These are phyloP conservation scores for Fraxinus latifolia DNA, from an alignment of 305 asterid species.

Conservation along the genomic window DNA sequence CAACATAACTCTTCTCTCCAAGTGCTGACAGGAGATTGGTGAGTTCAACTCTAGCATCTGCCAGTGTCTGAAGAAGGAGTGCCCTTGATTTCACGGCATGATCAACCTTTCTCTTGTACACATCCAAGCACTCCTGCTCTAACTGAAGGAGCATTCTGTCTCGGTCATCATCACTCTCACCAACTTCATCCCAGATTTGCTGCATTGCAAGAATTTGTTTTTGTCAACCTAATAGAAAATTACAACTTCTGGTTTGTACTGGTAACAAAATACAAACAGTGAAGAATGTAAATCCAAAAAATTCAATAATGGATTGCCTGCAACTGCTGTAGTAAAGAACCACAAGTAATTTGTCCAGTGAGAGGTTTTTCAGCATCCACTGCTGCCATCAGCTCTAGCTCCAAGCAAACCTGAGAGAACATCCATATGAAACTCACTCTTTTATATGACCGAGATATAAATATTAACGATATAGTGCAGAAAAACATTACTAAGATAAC, in stretches of 20 bases:
- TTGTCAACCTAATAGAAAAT: slow-evolving; percentile 4
- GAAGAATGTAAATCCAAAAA: not conserved
- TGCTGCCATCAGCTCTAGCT: slow-evolving; percentile 58
- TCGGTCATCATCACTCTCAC: slow-evolving; percentile 87
- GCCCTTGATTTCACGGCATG: slow-evolving; percentile 80
- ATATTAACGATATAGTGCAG: not conserved
- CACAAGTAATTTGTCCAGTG: slow-evolving; percentile 64
- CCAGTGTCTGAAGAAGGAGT: slow-evolving; percentile 78
- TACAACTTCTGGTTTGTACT: not conserved
- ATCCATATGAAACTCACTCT: slow-evolving; percentile 7
- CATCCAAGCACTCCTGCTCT: slow-evolving; percentile 96
- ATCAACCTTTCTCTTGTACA: slow-evolving; percentile 88
- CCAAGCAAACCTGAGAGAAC: slow-evolving; percentile 31
- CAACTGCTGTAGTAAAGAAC: slow-evolving; percentile 78
- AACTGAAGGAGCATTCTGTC: slow-evolving; percentile 93
- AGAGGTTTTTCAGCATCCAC: slow-evolving; percentile 56
- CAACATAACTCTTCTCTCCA: slow-evolving; percentile 78
- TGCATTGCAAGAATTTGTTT: slow-evolving; percentile 35
- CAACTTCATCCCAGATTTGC: slow-evolving; percentile 99
- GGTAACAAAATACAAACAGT: slow-evolving; percentile 2
- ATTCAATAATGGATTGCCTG: slow-evolving; percentile 51
- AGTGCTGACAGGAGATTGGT: slow-evolving; percentile 82
- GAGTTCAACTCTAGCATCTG: slow-evolving; percentile 88
- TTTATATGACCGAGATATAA: not conserved
- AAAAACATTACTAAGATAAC: not conserved